A percentile compares a stretch with the other conserved stretches of the same genome.
Evolutionary conservation across 306 rosid species (phyloP).

Genomic region (Fagus crenata): DNA sequence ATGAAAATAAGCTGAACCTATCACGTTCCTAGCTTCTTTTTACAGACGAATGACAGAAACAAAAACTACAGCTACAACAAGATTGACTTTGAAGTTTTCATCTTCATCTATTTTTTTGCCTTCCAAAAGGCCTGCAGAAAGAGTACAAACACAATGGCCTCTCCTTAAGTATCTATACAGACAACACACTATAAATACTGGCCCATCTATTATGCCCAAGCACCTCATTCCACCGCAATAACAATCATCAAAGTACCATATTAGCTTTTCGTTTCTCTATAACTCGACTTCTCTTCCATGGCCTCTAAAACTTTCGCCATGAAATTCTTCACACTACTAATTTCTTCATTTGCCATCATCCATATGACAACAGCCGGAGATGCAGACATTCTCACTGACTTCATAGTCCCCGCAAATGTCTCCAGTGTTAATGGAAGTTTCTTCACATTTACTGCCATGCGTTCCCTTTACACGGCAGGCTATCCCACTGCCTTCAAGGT

Average conservation of each 20-base stretch:
- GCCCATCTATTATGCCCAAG: too few relatives aligned
- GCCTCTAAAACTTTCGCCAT: not conserved
- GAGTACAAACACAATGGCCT: too few relatives aligned
- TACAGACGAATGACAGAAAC: too few relatives aligned
- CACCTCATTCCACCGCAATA: not conserved
- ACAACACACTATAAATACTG: too few relatives aligned
- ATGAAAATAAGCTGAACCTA: too few relatives aligned
- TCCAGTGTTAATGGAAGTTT: slow-evolving; percentile 28
- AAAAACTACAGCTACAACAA: not conserved
- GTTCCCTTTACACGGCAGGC: slow-evolving; percentile 2
- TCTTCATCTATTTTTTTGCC: not conserved
- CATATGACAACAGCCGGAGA: slow-evolving; percentile 40
- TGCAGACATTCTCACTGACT: slow-evolving; percentile 47
- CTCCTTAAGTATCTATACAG: too few relatives aligned
- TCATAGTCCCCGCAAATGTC: slow-evolving; percentile 26
- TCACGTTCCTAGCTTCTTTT: too few relatives aligned
- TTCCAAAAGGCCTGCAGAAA: not conserved
- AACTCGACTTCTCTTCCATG: not conserved
- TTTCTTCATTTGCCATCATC: slow-evolving; percentile 20
- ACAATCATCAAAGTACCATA: too few relatives aligned
- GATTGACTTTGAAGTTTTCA: not conserved
- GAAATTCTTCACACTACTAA: slow-evolving; percentile 27
- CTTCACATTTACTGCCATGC: slow-evolving; percentile 53
- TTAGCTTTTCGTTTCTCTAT: too few relatives aligned
- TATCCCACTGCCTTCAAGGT: slow-evolving; percentile 35